Evolutionary conservation across 2,329 filamentous ascomycete genomes (phyloP), one percentile per base, ranked within the genome.

Genomic region (Penicillium corylophilum): DNA sequence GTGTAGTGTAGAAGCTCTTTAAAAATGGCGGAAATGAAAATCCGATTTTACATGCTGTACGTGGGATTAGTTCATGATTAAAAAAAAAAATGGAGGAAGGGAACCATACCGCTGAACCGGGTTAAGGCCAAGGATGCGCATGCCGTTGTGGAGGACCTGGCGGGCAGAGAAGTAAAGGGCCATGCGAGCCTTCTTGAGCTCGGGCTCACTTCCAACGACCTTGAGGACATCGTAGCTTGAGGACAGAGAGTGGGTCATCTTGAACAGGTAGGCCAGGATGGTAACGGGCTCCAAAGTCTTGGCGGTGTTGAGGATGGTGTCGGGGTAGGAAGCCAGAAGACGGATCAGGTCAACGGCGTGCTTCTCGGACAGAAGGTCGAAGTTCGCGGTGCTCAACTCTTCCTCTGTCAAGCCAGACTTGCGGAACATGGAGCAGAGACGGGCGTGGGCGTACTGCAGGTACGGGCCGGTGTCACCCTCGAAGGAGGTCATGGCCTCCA

Each of bases 251-350:
- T 86, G 83, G 15, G 82, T 80, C 79, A 86, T 84, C 71, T 82
- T 82, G 76, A 86, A 86, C 40, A 88, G 71, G 63, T 88, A 88
- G 1, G 79, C 82, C 24, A 88, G 72, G n/a, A 87, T 78, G 0
- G 83, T 85, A 2, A 83, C 78, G 0, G 85, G 84, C 62, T 88
- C 86, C n/a, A 85, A 79, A 0, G 82, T 86, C 72, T 82, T 86
- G 66, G 81, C 74, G 0, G 85, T 85, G 53, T 85, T 82, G 54
- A 81, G 63, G 35, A 86, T 79, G 1, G 84, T 79, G 52, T 88
- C 86, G 0, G 85, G 85, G 73, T 83, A 89, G 51, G 84, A 80
- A 0, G 84, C 77, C 41, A 89, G 72, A 46, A 82, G 72, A 7
- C 85, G 80, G 20, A 85, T 76, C 12, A 88, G 75, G 59, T 86